Evolutionary conservation across 2,329 filamentous ascomycete genomes (phyloP), one percentile per base, ranked within the genome.

Genomic region (Chaetomiaceae sp.): DNA sequence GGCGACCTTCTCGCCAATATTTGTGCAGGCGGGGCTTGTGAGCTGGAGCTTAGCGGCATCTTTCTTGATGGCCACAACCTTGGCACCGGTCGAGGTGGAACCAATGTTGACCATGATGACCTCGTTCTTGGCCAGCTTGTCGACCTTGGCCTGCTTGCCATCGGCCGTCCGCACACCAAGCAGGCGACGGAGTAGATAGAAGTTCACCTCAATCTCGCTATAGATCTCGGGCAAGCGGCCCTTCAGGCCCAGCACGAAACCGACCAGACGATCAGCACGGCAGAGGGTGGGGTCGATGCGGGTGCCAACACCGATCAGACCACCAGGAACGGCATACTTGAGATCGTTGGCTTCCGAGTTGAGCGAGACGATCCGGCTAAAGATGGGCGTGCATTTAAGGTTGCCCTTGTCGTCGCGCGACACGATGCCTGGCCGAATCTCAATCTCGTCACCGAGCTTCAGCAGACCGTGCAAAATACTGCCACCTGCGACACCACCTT

Each of bases 81-180:
- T 99, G 62, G 94, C 94, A 73, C 94, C 94, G 13, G 92, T 96
- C 42, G 94, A 95, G 9, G 92, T 97, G 33, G 90, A 96, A 58
- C 94, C 94, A 69, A 99, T 99, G 79, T 99, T 99, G 62, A 99
- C 94, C 94, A 99, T 97, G 73, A 99, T 86, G 66, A 97, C 90
- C 73, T 99, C 94, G 75, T 96, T 96, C 85, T 97, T 99, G 53
- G 90, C 80, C 61, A 99, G 80, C 79, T 99, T 99, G 65, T 91
- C 90, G 62, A 99, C 94, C 86, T 99, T 99, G 67, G 92, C 92
- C 75, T 97, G 94, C 80, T 99, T 99, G 70, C 94, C 94, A 64
- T 99, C 94, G 58, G 92, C 90, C 42, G 94, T 96, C 77, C 95
- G 91, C 66, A 99, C 94, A 84, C 94, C 94, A 53, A 99, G 83